Evolutionary conservation across 1,284 basidiomycete species (phyloP).

Genomic region (Leccinum idahoense): DNA sequence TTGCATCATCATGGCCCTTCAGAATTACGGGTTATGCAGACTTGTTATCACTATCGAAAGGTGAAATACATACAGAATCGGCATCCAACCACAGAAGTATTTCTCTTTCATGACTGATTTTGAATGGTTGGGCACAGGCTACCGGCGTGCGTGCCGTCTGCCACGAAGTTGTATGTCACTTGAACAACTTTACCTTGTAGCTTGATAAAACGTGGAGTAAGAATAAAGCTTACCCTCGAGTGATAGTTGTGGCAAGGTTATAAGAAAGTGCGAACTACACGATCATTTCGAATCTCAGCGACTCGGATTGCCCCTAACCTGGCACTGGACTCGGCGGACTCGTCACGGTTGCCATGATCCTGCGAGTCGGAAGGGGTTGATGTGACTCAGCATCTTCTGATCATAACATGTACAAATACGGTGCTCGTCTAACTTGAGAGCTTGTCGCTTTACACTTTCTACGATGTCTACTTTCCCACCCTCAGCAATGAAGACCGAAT

Average conservation of each 20-base stretch:
- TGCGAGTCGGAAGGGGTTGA: slow-evolving; percentile 4
- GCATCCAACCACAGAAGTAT: slow-evolving; percentile 48
- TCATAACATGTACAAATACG: slow-evolving; percentile 23
- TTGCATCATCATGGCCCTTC: slow-evolving; percentile 83
- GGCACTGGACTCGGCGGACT: no score
- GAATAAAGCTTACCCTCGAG: no score
- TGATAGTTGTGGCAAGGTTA: no score
- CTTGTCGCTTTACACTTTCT: not conserved
- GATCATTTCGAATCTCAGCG: no score
- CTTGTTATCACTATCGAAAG: not conserved
- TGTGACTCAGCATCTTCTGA: slow-evolving; percentile 12
- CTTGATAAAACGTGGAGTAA: no score
- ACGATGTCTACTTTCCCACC: slow-evolving; percentile 23
- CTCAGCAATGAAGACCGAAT: slow-evolving; percentile 47
- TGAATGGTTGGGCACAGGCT: not conserved
- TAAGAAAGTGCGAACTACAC: no score
- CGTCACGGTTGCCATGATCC: no score
- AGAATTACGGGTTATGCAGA: slow-evolving; percentile 1
- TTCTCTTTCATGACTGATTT: slow-evolving; percentile 7
- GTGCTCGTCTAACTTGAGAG: no score
- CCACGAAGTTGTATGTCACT: no score
- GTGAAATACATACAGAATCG: slow-evolving; percentile 50
- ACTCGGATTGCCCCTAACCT: no score
- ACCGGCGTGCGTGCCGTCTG: no score
- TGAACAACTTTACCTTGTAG: no score